Percentiles rank a stretch among this genome's conserved stretches.
Conservation (phyloP, 2,329 filamentous ascomycete species). For the Sarocladium oryzae region DNA sequence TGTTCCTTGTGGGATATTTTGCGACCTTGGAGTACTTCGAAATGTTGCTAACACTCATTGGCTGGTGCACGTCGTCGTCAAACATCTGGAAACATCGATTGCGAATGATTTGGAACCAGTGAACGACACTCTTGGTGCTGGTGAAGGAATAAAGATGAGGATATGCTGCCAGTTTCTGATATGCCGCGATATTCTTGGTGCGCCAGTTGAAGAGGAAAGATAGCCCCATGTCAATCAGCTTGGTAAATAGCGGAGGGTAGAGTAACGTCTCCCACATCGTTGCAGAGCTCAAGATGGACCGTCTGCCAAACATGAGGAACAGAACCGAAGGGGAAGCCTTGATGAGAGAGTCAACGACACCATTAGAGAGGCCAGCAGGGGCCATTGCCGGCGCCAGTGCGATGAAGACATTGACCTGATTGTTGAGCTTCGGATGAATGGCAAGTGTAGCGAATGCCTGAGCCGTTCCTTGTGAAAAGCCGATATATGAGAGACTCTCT, state of each 20-base stretch:
- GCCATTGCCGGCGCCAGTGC: conserved; percentile 95
- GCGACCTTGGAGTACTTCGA: conserved; percentile 93
- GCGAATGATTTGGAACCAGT: conserved; percentile 99
- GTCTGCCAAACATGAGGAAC: conserved; percentile 86
- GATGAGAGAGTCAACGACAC: conserved; percentile 85
- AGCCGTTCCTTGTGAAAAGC: conserved; percentile 94
- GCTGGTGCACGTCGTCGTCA: conserved; percentile 84
- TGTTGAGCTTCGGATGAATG: conserved; percentile 86
- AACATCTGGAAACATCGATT: conserved; percentile 98
- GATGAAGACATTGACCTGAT: conserved; percentile 92
- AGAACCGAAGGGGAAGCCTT: conserved; percentile 90
- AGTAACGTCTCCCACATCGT: conserved; percentile 97
- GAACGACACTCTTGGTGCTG: conserved; percentile 92
- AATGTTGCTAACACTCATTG: conserved; percentile 61
- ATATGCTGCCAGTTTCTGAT: conserved; percentile 92
- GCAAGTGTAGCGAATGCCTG: conserved; percentile 92
- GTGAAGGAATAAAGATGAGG: conserved; percentile 95
- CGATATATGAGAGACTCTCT: conserved; percentile 85
- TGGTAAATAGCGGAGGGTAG: conserved; percentile 89
- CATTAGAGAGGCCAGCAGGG: conserved; percentile 81
- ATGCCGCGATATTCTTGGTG: conserved; percentile 71
- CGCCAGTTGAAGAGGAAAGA: conserved; percentile 86
- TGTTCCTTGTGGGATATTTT: conserved; percentile 93
- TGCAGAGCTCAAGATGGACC: conserved; percentile 84
- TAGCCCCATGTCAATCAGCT: conserved; percentile 75